Evolutionary conservation across 805 yeast species (phyloP).

Genomic region (Teunomyces gatunensis): DNA sequence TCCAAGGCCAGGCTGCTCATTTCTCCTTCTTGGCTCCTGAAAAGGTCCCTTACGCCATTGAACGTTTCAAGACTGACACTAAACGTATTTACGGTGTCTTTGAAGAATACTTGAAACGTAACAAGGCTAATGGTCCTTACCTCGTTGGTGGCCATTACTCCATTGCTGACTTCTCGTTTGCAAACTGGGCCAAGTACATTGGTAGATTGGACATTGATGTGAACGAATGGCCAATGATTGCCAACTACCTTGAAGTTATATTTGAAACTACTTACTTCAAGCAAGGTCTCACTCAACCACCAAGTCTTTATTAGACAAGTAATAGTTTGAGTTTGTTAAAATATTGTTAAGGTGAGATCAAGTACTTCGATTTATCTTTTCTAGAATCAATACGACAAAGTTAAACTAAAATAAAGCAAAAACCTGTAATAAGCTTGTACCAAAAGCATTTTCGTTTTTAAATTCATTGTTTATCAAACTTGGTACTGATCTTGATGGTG

Average conservation of each 20-base stretch:
- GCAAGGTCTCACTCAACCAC: constrained; percentile 18
- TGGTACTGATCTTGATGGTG: too few relatives aligned
- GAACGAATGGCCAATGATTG: constrained; percentile 36
- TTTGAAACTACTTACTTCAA: constrained; percentile 21
- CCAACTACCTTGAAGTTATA: constrained; percentile 42
- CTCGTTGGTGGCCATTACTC: constrained; percentile 59
- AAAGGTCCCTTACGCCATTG: constrained; percentile 52
- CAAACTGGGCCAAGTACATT: constrained; percentile 41
- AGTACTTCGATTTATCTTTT: too few relatives aligned
- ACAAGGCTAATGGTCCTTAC: constrained; percentile 35
- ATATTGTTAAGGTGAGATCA: too few relatives aligned
- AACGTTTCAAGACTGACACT: constrained; percentile 51
- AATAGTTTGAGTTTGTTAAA: too few relatives aligned
- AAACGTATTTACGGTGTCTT: constrained; percentile 52
- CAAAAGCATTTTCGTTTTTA: too few relatives aligned
- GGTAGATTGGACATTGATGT: constrained; percentile 26
- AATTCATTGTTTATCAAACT: too few relatives aligned
- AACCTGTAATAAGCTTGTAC: too few relatives aligned
- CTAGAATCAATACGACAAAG: too few relatives aligned
- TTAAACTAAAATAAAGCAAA: too few relatives aligned
- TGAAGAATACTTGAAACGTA: constrained; percentile 48
- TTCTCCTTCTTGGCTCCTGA: constrained; percentile 46
- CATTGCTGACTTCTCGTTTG: constrained; percentile 55
- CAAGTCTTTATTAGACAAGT: too few relatives aligned
- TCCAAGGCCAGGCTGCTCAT: constrained; percentile 59